phyloP scores from a whole-genome alignment of 148 eudicot species.

The Cornus kousa region DNA sequence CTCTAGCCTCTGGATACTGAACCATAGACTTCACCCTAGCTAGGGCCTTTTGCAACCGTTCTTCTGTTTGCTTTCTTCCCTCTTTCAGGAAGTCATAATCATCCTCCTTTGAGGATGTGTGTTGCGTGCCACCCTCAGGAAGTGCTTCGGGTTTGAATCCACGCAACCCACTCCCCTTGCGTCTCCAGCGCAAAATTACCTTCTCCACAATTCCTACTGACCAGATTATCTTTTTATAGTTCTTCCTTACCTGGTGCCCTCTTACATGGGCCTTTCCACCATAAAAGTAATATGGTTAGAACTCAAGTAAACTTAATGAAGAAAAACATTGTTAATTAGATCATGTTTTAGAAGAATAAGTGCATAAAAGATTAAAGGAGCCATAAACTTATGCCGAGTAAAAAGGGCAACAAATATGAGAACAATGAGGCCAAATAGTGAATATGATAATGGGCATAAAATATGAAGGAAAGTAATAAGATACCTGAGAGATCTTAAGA shows the following conservation, averaged over 20 bases:
- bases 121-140: conserved; percentile 31
- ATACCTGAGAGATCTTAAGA: no score
- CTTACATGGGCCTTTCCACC: conserved; percentile 70
- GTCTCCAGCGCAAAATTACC: conserved; percentile 79
- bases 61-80: conserved; percentile 79
- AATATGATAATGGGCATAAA: no score
- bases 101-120: conserved; percentile 45
- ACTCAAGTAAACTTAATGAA: background rate
- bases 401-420: background rate
- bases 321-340: background rate
- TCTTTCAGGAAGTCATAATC: conserved; percentile 81
- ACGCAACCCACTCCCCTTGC: conserved; percentile 70
- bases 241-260: conserved; percentile 88
- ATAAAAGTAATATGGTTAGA: conserved; percentile 8
- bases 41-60: conserved; percentile 73
- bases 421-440: no score
- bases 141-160: conserved; percentile 56
- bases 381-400: background rate
- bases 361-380: background rate
- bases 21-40: conserved; percentile 89
- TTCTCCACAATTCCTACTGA: conserved; percentile 86
- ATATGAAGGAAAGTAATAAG: no score
- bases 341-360: background rate
- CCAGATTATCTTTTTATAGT: conserved; percentile 70
- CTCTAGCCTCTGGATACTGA: conserved; percentile 85